Conservation (phyloP, 139 green algal species). For the Raphidocelis subcapitata region DNA sequence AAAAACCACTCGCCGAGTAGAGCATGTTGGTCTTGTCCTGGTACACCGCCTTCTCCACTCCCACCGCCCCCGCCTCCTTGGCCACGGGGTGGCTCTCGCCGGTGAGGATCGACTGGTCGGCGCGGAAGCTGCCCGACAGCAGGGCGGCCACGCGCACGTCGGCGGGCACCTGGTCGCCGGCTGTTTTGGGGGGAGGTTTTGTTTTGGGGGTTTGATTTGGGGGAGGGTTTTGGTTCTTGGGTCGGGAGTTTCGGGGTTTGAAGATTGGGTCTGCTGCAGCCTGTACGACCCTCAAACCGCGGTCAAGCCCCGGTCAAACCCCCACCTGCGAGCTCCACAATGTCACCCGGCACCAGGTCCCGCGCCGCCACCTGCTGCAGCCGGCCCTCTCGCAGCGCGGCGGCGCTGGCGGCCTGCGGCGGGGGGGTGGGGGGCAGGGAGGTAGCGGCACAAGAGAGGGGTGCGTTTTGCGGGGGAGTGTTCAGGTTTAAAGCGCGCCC, state of each 20-base stretch:
- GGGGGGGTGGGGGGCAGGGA: too few species aligned
- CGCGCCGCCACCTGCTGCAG: slow-evolving; percentile 53
- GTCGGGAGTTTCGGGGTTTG: too few species aligned
- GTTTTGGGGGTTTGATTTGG: too few species aligned
- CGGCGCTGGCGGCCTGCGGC: slow-evolving; percentile 61
- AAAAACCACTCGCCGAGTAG: slow-evolving; percentile 85
- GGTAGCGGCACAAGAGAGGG: too few species aligned
- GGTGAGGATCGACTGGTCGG: slow-evolving; percentile 87
- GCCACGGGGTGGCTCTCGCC: slow-evolving; percentile 76
- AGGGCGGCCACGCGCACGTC: slow-evolving; percentile 48
- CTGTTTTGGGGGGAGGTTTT: slow-evolving; percentile 16
- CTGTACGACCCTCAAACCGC: neutral
- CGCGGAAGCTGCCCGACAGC: slow-evolving; percentile 56
- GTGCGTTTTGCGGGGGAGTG: neutral
- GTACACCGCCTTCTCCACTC: slow-evolving; percentile 56
- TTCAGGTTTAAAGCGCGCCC: neutral
- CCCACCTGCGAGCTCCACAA: slow-evolving; percentile 73
- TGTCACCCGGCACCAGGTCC: slow-evolving; percentile 88
- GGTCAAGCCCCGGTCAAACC: neutral
- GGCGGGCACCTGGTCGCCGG: slow-evolving; percentile 77
- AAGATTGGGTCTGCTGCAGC: neutral
- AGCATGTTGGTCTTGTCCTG: slow-evolving; percentile 89
- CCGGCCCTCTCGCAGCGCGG: slow-evolving; percentile 51
- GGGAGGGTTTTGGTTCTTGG: too few species aligned
- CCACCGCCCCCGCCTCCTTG: slow-evolving; percentile 56